Conservation (phyloP, 805 yeast species). For the Metschnikowia continentalis region DNA sequence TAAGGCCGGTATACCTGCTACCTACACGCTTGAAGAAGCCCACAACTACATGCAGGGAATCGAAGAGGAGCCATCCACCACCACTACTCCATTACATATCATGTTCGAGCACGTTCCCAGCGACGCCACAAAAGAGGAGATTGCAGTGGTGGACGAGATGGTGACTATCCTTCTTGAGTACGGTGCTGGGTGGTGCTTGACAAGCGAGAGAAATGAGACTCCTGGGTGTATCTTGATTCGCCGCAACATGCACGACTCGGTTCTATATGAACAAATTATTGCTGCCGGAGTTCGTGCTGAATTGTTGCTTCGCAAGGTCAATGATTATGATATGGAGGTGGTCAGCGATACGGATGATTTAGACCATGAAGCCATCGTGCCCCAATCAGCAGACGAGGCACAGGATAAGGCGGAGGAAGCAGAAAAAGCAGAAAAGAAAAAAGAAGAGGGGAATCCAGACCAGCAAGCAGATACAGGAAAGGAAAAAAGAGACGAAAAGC, state of each 20-base stretch:
- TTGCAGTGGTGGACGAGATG: slow-evolving; percentile 44
- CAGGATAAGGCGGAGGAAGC: slow-evolving; percentile 14
- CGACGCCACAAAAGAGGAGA: slow-evolving; percentile 42
- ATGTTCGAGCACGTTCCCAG: slow-evolving; percentile 54
- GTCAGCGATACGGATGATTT: slow-evolving; percentile 36
- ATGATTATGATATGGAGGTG: slow-evolving; percentile 61
- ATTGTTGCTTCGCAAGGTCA: slow-evolving; percentile 66
- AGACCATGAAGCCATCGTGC: slow-evolving; percentile 23
- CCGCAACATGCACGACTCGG: slow-evolving; percentile 38
- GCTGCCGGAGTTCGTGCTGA: slow-evolving; percentile 92
- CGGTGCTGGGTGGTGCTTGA: slow-evolving; percentile 91
- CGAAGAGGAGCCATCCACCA: slow-evolving; percentile 31
- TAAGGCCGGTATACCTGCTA: slow-evolving; percentile 70
- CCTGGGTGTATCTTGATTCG: slow-evolving; percentile 78
- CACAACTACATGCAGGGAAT: slow-evolving; percentile 48
- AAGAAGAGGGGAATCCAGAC: background rate
- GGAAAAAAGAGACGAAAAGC: background rate
- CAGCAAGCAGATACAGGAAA: background rate
- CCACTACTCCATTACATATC: slow-evolving; percentile 78
- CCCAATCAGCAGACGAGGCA: slow-evolving; percentile 5
- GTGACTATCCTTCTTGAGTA: slow-evolving; percentile 66
- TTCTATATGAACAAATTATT: slow-evolving; percentile 50
- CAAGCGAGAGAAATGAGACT: slow-evolving; percentile 67
- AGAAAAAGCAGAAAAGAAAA: slow-evolving; percentile 15
- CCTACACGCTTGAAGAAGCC: slow-evolving; percentile 77